Percentiles rank a stretch among this genome's conserved stretches.
Conservation (phyloP, 176 grass and related monocot genomes). For the Calamus simplicifolius region DNA sequence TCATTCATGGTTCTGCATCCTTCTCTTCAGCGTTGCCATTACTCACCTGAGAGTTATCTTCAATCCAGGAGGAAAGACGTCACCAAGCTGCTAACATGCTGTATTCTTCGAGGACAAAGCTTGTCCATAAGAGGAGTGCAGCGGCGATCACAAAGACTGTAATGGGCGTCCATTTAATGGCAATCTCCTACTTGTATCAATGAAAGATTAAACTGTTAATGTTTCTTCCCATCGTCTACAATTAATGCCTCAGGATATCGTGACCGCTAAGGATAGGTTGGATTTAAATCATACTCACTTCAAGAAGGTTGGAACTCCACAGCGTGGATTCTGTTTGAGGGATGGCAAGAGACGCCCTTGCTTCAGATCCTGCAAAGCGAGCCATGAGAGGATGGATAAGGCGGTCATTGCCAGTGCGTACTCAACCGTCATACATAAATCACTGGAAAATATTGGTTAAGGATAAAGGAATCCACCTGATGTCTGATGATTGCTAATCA, state of each 20-base stretch:
- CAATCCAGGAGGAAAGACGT: neutral
- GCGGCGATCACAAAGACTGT: neutral
- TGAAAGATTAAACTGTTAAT: no score
- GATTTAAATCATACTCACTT: conserved; percentile 8
- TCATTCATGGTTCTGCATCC: no score
- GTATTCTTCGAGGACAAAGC: conserved; percentile 2
- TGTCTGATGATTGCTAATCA: conserved; percentile 2
- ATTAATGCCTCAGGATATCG: no score
- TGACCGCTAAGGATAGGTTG: no score
- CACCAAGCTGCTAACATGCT: conserved; percentile 1
- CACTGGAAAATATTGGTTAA: neutral
- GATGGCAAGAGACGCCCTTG: neutral
- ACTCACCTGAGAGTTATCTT: no score
- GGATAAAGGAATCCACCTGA: conserved; percentile 6
- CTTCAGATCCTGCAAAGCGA: conserved; percentile 4
- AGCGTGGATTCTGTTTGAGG: neutral
- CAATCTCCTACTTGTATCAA: conserved; percentile 7
- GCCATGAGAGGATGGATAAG: no score
- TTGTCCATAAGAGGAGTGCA: conserved; percentile 3
- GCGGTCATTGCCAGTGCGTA: neutral
- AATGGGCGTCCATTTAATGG: conserved; percentile 9
- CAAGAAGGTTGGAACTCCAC: conserved; percentile 7
- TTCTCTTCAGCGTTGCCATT: no score
- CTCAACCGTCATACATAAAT: neutral
- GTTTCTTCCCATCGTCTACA: no score